phyloP scores from a whole-genome alignment of 129 eudicot genomes.

The Flaveria robusta region DNA sequence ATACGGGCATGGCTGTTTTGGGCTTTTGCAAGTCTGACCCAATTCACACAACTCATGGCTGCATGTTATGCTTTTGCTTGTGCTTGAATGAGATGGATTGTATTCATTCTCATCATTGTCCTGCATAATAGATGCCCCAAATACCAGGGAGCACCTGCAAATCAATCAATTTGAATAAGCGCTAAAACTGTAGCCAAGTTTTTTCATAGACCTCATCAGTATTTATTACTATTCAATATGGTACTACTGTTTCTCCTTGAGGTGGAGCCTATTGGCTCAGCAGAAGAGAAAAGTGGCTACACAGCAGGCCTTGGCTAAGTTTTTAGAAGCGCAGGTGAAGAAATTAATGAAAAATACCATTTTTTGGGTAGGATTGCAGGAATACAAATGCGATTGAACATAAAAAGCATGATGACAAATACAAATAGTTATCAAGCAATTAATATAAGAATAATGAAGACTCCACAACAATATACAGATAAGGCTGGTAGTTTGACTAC shows the following conservation, averaged over 20 bases:
- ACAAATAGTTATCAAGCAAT: background rate
- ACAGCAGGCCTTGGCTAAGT: slow-evolving; percentile 18
- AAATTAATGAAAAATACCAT: background rate
- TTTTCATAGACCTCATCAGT: slow-evolving; percentile 35
- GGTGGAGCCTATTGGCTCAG: slow-evolving; percentile 21
- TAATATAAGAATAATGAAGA: background rate
- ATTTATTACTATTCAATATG: slow-evolving; percentile 1
- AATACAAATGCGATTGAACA: background rate
- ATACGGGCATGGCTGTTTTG: slow-evolving; percentile 77
- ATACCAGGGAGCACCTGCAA: slow-evolving; percentile 99
- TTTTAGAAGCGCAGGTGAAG: background rate
- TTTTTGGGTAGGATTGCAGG: background rate
- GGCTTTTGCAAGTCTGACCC: slow-evolving; percentile 62
- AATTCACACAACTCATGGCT: slow-evolving; percentile 69
- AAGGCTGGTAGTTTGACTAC: slow-evolving; percentile 55
- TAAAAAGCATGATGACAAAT: background rate
- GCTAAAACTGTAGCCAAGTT: slow-evolving; percentile 60
- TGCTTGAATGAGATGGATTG: slow-evolving; percentile 76
- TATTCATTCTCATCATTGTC: slow-evolving; percentile 84
- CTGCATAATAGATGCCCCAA: slow-evolving; percentile 99
- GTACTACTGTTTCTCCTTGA: slow-evolving; percentile 16
- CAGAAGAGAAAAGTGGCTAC: slow-evolving; percentile 6
- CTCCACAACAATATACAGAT: background rate
- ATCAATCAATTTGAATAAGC: slow-evolving; percentile 98
- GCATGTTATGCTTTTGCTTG: slow-evolving; percentile 78